phyloP scores from a whole-genome alignment of 139 green algal species.

The Tetraselmis chui region DNA sequence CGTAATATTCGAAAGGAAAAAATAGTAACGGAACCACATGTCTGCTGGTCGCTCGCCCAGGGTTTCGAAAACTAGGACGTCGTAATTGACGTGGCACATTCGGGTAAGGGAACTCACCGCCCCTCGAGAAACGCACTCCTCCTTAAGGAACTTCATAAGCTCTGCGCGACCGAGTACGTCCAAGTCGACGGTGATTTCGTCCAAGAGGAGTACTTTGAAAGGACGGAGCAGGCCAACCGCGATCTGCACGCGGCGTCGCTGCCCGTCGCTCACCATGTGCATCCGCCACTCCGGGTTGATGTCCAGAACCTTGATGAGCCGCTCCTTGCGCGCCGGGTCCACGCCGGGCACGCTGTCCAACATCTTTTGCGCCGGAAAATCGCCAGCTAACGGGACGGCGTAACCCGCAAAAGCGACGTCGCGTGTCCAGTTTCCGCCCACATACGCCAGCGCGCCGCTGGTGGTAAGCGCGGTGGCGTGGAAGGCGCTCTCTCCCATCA shows the following conservation, averaged over 20 bases:
- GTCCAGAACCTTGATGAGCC: slow-evolving; percentile 70
- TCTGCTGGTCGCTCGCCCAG: no score
- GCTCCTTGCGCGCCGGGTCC: slow-evolving; percentile 45
- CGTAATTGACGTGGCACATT: no score
- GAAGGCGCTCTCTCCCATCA: slow-evolving; percentile 86
- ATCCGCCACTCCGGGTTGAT: slow-evolving; percentile 80
- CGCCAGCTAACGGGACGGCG: slow-evolving; percentile 77
- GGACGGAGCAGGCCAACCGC: slow-evolving; percentile 76
- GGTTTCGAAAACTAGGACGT: no score
- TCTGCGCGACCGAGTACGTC: slow-evolving; percentile 89
- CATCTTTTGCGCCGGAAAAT: slow-evolving; percentile 86
- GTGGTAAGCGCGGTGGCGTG: slow-evolving; percentile 80
- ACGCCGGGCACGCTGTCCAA: slow-evolving; percentile 68
- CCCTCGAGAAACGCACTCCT: slow-evolving; percentile 61
- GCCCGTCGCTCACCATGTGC: slow-evolving; percentile 82
- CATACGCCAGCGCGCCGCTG: slow-evolving; percentile 75
- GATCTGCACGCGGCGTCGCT: slow-evolving; percentile 87
- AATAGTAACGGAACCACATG: no score
- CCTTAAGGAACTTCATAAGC: slow-evolving; percentile 77
- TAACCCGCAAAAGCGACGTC: slow-evolving; percentile 90
- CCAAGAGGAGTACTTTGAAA: slow-evolving; percentile 82
- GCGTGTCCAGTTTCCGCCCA: slow-evolving; percentile 89
- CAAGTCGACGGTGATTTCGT: slow-evolving; percentile 95
- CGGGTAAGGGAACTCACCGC: no score
- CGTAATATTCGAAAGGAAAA: no score